phyloP scores from a whole-genome alignment of 495 filamentous ascomycete genomes.

The Coniosporium apollinis region DNA sequence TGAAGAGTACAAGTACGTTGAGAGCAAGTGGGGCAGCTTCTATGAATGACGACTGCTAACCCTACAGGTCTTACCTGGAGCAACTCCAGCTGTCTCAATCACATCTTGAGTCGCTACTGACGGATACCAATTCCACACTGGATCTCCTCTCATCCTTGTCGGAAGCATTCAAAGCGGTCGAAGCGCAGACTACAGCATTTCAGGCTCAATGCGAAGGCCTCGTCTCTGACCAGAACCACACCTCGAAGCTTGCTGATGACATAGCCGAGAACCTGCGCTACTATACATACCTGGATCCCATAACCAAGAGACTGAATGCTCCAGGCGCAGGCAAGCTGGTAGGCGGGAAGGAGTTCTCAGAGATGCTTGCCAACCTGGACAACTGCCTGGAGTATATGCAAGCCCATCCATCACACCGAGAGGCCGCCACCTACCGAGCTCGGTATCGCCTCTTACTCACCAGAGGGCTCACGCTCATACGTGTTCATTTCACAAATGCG shows the following conservation, averaged over 20 bases:
- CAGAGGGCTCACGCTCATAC: constrained; percentile 59
- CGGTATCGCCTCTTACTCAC: constrained; percentile 54
- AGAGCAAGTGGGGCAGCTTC: neutral
- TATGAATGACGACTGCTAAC: constrained; percentile 1
- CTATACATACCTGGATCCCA: constrained; percentile 80
- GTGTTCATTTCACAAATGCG: constrained; percentile 65
- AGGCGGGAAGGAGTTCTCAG: constrained; percentile 61
- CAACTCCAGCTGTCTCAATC: constrained; percentile 62
- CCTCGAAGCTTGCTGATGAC: constrained; percentile 58
- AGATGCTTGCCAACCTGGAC: constrained; percentile 73
- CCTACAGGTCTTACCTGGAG: constrained; percentile 50
- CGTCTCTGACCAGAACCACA: constrained; percentile 56
- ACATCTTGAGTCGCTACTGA: constrained; percentile 66
- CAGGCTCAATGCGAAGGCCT: constrained; percentile 81
- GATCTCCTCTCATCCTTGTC: constrained; percentile 58
- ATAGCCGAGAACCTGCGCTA: constrained; percentile 77
- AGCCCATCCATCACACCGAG: constrained; percentile 62
- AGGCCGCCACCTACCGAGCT: constrained; percentile 65
- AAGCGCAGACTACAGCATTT: constrained; percentile 78
- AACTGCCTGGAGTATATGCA: constrained; percentile 83
- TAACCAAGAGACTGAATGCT: constrained; percentile 77
- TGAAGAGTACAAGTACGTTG: constrained; percentile 62
- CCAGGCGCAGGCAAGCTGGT: constrained; percentile 75
- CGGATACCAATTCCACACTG: constrained; percentile 55
- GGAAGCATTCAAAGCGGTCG: constrained; percentile 68